Evolutionary conservation across 305 asterid genomes (phyloP), one percentile per base, ranked within the genome.

Genomic region (Plantago rigida): DNA sequence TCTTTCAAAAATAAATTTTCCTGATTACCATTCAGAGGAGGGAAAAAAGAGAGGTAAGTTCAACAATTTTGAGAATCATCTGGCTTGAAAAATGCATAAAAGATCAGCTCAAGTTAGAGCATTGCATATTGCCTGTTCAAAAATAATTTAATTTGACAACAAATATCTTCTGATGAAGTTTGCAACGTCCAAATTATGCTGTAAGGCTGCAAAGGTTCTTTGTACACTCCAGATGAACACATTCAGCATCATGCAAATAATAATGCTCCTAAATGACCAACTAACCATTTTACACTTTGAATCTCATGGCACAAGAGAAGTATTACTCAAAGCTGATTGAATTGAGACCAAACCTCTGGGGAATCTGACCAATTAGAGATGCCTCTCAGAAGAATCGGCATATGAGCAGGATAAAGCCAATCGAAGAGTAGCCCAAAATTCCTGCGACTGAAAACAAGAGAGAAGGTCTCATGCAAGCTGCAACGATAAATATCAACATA

Each of bases 331-430:
- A 63, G 57, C 39, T 31, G 13, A 75, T 39, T 15, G 70, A 39
- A 51, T 48, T 34, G 57, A 52, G 46, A 64, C 50, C 79, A 65
- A 63, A 92, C 98, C 93, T 88, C 98, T 3, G 96, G 96, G 13
- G 85, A 81, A 76, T 92, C 96, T 51, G 96, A 87, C 98, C 98
- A 92, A 70, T 82, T 84, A 49, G 95, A 80, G 71, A 88, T 84
- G 63, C 95, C 98, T 77, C 84, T 84, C 52, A 92, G 77, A 59
- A 92, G 76, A 79, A 80, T 62, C 49, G 93, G 94, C 89, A 92
- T 92, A 81, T 81, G 98, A 67, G 89, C 82, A 57, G 98, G 94
- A 79, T 92, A 92, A 73, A 92, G 74, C 98, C 98, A 92, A 77
- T 92, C 96, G 80, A 88, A 92, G 60, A 92, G 85, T 60, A 88